Conservation (phyloP, 2,329 filamentous ascomycete species). For the Apiospora marii region DNA sequence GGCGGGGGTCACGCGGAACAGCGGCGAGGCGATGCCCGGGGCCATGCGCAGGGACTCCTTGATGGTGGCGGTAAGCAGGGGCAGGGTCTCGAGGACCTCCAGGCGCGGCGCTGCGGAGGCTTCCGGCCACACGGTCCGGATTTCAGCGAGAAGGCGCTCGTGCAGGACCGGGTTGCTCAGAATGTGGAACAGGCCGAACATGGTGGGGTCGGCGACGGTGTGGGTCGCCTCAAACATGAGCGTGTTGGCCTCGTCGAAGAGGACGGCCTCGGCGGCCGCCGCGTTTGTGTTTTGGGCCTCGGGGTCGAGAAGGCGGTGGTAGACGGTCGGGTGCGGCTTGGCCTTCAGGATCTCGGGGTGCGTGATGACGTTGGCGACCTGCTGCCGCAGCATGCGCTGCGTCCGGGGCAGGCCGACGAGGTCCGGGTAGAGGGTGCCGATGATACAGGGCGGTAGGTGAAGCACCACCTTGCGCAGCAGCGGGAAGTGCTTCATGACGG, state of each 20-base stretch:
- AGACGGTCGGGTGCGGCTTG: slow-evolving; percentile 34
- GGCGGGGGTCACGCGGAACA: slow-evolving; percentile 18
- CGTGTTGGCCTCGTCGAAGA: slow-evolving; percentile 27
- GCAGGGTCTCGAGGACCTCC: slow-evolving; percentile 25
- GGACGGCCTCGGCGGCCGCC: slow-evolving; percentile 35
- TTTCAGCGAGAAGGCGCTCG: slow-evolving; percentile 13
- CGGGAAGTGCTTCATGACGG: slow-evolving; percentile 24
- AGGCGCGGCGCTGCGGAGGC: slow-evolving; percentile 7
- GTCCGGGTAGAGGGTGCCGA: background rate
- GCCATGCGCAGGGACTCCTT: slow-evolving; percentile 26
- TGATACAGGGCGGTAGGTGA: slow-evolving; percentile 7
- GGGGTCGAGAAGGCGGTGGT: slow-evolving; percentile 25
- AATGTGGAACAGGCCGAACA: slow-evolving; percentile 22
- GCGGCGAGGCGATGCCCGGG: slow-evolving; percentile 22
- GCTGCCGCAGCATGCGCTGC: slow-evolving; percentile 12
- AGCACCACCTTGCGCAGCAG: background rate
- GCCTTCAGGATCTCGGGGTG: slow-evolving; percentile 26
- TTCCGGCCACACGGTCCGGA: slow-evolving; percentile 16
- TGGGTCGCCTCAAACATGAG: slow-evolving; percentile 24
- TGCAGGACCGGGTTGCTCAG: slow-evolving; percentile 11
- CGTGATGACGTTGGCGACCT: slow-evolving; percentile 8
- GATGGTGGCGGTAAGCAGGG: slow-evolving; percentile 24
- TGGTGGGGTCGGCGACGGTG: slow-evolving; percentile 22
- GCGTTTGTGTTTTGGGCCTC: slow-evolving; percentile 38
- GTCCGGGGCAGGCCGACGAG: slow-evolving; percentile 11